Evolutionary conservation across 371 early-diverging fungal species (phyloP).

Genomic region (Circinella umbellata): DNA sequence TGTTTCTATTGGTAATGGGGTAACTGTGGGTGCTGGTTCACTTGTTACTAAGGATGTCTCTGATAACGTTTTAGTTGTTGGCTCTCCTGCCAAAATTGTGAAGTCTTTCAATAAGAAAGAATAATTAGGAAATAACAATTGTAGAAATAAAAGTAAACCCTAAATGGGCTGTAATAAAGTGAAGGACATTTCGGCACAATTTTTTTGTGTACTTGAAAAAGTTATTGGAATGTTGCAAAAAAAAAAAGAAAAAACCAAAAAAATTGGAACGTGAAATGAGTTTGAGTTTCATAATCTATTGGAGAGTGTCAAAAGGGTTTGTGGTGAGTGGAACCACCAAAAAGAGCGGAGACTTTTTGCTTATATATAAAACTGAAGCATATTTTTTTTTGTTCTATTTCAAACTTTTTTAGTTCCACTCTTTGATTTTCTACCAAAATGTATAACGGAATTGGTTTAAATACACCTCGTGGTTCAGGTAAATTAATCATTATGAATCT

Average conservation of each 20-base stretch:
- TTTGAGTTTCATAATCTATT: too few relatives aligned
- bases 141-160: too few relatives aligned
- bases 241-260: too few relatives aligned
- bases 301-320: too few relatives aligned
- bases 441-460: slow-evolving; percentile 93
- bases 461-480: slow-evolving; percentile 93
- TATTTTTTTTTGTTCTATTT: not conserved
- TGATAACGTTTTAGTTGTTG: not conserved
- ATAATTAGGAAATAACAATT: not conserved
- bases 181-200: too few relatives aligned
- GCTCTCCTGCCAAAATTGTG: not conserved
- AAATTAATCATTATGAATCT: slow-evolving; percentile 32
- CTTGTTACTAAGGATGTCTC: not conserved
- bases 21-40: not conserved
- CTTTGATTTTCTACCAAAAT: slow-evolving; percentile 33
- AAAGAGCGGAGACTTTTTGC: not conserved
- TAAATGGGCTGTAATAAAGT: too few relatives aligned
- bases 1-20: not conserved
- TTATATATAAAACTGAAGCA: not conserved
- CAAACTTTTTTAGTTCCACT: not conserved
- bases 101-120: not conserved
- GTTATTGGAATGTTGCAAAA: too few relatives aligned
- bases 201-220: too few relatives aligned
- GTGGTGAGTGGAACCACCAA: too few relatives aligned
- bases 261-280: too few relatives aligned